Conservation (phyloP, 192 early-diverging fungal genomes). For the Coemansia sp. region DNA sequence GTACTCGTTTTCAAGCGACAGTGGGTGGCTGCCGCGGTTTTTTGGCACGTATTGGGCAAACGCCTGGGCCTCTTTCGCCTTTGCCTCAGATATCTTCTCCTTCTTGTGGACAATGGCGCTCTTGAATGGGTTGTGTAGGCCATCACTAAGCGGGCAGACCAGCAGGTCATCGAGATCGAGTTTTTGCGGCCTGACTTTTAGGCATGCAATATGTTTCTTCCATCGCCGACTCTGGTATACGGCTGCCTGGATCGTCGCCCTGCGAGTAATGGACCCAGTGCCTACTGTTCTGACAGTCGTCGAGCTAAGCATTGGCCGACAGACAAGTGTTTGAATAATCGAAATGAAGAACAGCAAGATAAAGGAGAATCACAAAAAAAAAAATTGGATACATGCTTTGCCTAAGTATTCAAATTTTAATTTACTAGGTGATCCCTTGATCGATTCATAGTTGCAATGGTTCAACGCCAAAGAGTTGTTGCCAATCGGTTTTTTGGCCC, state of each 20-base stretch:
- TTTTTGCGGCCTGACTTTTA: constrained; percentile 5
- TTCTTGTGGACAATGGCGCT: constrained; percentile 3
- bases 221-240: constrained; percentile 28
- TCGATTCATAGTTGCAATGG: not conserved
- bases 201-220: constrained; percentile 1
- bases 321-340: not conserved
- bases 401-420: not conserved
- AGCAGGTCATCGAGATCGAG: constrained; percentile 12
- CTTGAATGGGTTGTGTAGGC: constrained; percentile 45
- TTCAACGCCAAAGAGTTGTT: not conserved
- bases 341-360: not conserved
- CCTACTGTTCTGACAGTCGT: not conserved
- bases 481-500: not conserved
- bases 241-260: constrained; percentile 4
- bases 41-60: constrained; percentile 5
- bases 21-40: constrained; percentile 21
- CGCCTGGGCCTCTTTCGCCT: not conserved
- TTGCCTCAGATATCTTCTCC: not conserved
- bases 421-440: not conserved
- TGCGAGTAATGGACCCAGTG: not conserved
- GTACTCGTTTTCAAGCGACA: constrained; percentile 23
- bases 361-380: not conserved
- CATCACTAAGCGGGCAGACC: not conserved
- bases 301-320: constrained; percentile 11
- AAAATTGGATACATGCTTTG: not conserved